These are phyloP conservation scores for Euptelea pleiosperma DNA, from an alignment of 164 flowering plant species.

Conservation along the genomic window DNA sequence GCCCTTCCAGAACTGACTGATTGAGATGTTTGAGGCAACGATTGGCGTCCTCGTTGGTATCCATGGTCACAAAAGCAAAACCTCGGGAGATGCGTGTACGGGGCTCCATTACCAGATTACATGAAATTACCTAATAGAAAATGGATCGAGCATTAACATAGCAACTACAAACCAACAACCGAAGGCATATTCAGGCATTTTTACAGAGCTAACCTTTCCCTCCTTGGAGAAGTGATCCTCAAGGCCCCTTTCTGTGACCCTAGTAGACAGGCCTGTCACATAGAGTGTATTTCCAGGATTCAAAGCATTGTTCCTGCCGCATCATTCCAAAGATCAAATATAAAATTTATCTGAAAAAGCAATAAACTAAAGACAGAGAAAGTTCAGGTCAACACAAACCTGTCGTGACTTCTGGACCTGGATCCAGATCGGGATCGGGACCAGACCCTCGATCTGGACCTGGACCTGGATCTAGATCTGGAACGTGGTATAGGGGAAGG, in stretches of 20 bases:
- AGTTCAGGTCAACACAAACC: slow-evolving; percentile 32
- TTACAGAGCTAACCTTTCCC: slow-evolving; percentile 58
- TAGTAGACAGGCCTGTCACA: slow-evolving; percentile 80
- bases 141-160: neutral
- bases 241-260: slow-evolving; percentile 73
- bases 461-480: slow-evolving; percentile 38
- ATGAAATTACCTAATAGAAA: slow-evolving; percentile 54
- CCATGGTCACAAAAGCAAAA: slow-evolving; percentile 92
- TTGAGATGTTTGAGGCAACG: slow-evolving; percentile 81
- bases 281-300: slow-evolving; percentile 86
- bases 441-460: slow-evolving; percentile 39
- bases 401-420: slow-evolving; percentile 64
- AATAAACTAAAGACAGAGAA: neutral
- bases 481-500: slow-evolving; percentile 61
- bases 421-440: slow-evolving; percentile 46
- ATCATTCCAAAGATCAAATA: neutral
- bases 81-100: slow-evolving; percentile 87
- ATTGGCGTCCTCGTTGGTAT: slow-evolving; percentile 62
- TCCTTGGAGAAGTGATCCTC: slow-evolving; percentile 77
- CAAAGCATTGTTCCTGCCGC: slow-evolving; percentile 24
- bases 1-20: slow-evolving; percentile 84
- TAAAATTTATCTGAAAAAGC: neutral
- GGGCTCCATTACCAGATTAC: slow-evolving; percentile 87
- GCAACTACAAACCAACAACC: neutral
- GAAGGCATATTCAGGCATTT: neutral